Base-by-base conservation (phyloP, 768 basidiomycete species). In the Suillus tomentosus region DNA sequence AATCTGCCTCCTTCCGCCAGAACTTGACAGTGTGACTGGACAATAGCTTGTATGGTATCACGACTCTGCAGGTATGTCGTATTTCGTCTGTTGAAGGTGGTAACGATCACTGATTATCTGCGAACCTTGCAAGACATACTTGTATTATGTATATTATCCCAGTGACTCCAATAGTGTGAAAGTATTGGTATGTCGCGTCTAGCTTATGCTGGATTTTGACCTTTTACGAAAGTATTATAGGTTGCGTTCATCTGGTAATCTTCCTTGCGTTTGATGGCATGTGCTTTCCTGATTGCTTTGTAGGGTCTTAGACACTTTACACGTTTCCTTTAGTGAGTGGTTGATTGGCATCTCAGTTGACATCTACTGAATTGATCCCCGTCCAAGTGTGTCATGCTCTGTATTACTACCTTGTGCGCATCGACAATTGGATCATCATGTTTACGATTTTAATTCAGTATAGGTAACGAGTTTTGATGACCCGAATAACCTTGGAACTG, bases 381-480 rank as follows among this genome's bases (percentile, higher is more conserved):
- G 37, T 27, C 48, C 34, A 11, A 68, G 67, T 68, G 66, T 63
- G 54, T 54, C 67, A 64, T 68, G 67, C 77, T 2, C 75, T 81
- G 61, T 81, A 82, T 65, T 71, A 76, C 65, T 81, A 82, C 65
- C 71, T 81, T 45, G 81, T 83, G 67, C 42, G 75, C 45, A 8
- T 27, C 9, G 36, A 37, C 14, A 31, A 56, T 17, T 22, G 22
- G 6, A 24, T 22, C 17, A 45, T 47, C 11, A n/a, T 51, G 39
- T 60, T 53, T 15, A 54, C 15, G 53, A 37, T 37, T 36, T 36
- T 47, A 13, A 62, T 7, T 24, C 27, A 17, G 27, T 24, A 27
- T 45, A 83, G 81, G 76, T 81, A 24, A 73, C 75, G 43, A 81
- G 78, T 65, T 81, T 75, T 62, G 70, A 70, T 40, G 77, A 80